Evolutionary conservation across 306 rosid genomes (phyloP), one percentile per base, ranked within the genome.

Genomic region (Glycine latifolia): DNA sequence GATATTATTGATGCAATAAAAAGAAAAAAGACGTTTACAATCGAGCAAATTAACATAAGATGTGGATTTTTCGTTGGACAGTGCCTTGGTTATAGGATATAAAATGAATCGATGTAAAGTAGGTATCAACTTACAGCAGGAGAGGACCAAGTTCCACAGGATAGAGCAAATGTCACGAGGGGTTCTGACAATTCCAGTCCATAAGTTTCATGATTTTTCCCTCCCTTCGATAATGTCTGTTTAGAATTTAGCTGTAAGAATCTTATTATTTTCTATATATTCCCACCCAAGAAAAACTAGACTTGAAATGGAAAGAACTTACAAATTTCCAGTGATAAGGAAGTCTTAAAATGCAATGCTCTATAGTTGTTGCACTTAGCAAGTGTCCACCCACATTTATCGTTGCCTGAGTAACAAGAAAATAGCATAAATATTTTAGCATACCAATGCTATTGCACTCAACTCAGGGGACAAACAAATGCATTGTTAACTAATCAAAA

Each of bases 141-240:
- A 79, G 97, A 92, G 73, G 94, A 92, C 94, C 95, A 90, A 79
- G 95, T 90, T 65, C 97, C 97, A 82, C 95, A 90, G 54, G 93
- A 92, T 33, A 92, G 90, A 35, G 97, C 97, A 75, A 89, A 92
- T 59, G 94, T 92, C 33, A 92, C 93, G 78, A 92, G 79, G 5
- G 97, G 95, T 83, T 92, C 95, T 20, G 97, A 90, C 71, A 92
- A 80, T 87, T 92, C 97, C 80, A 92, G 82, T 11, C 90, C 90
- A 14, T 87, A 87, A 61, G 86, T 89, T 88, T 89, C 92, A 50
- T 85, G 89, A 78, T 73, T 86, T 79, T 88, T 92, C 15, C 74
- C 84, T 46, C 91, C 88, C 85, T 86, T 89, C 4, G 93, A 81
- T 56, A 89, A 82, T 62, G 90, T 76, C 97, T 90, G 88, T 9